Conservation (phyloP, 108 stramenopile species). For the Nitzschia palea region DNA sequence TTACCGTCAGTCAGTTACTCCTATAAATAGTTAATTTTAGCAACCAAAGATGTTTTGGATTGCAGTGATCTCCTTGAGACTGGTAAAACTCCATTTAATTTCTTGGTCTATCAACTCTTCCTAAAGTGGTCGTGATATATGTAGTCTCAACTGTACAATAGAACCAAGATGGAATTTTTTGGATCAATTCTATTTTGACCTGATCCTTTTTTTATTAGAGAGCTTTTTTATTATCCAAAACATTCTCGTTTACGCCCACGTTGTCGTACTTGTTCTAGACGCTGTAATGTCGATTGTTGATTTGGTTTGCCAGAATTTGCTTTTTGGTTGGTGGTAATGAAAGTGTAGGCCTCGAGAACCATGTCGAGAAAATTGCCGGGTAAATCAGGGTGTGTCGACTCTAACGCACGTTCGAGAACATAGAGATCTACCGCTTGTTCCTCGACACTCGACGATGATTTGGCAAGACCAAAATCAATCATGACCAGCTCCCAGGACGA, state of each 20-base stretch:
- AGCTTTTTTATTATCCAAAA: slow-evolving; percentile 91
- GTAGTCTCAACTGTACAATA: background rate
- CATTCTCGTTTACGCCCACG: slow-evolving; percentile 93
- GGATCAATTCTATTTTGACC: too few species aligned
- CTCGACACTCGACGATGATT: slow-evolving; percentile 74
- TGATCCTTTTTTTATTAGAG: background rate
- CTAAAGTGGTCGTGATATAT: background rate
- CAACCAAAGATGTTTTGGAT: too few species aligned
- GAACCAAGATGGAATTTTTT: background rate
- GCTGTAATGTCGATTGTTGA: slow-evolving; percentile 45
- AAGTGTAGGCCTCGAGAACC: slow-evolving; percentile 53
- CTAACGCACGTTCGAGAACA: slow-evolving; percentile 93
- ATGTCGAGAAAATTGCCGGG: slow-evolving; percentile 59
- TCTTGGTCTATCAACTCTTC: background rate
- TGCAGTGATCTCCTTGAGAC: too few species aligned
- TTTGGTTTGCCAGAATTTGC: slow-evolving; percentile 9
- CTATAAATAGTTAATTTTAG: too few species aligned
- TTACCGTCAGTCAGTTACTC: too few species aligned
- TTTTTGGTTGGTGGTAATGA: slow-evolving; percentile 2
- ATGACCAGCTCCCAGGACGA: slow-evolving; percentile 40
- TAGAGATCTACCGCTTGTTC: slow-evolving; percentile 98
- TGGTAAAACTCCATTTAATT: too few species aligned
- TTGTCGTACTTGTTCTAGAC: slow-evolving; percentile 81
- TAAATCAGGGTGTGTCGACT: slow-evolving; percentile 88
- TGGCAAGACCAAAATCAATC: slow-evolving; percentile 95